Evolutionary conservation across 495 filamentous ascomycete species (phyloP), one percentile per base, ranked within the genome.

Genomic region (Glonium stellatum): DNA sequence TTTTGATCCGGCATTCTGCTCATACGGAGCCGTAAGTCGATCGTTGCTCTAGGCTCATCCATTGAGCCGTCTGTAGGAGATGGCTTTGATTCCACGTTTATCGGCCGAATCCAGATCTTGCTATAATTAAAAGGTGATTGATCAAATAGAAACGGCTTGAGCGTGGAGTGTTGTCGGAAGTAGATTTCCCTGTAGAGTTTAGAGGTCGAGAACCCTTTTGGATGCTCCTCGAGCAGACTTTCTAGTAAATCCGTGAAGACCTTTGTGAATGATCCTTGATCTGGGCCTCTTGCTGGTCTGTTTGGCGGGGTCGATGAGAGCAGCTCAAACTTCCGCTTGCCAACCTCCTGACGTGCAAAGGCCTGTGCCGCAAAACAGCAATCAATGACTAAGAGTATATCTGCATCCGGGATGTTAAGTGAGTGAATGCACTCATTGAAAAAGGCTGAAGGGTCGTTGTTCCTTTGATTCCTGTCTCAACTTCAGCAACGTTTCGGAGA

Each of bases 261-360:
- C 12, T 58, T 36, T 11, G 55, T 58, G 27, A 58, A 58, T 27
- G 55, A 58, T 3, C 55, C 55, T 23, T 58, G 42, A 9, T 23
- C 18, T 15, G 55, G 55, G 19, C 21, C 55, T 23, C 39, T 23
- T 11, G 55, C 55, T 25, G 6, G 35, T 15, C 31, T 31, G n/a
- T 49, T 25, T 34, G 47, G 41, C 1, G 55, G 41, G 9, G 49
- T 58, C 8, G 55, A 58, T 18, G 41, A 58, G 36, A 58, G 21
- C 15, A 58, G 55, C 42, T 58, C 55, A 48, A 41, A 58, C 42
- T 58, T 58, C 27, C 55, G 47, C 23, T 46, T 46, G 12, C 55
- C 55, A 13, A 58, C 47, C 12, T 41, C 41, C 23, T 27, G 39
- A 4, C 49, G 21, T 8, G 39, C 49, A 31, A 58, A 58, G 3